A percentile compares a stretch with the other conserved stretches of the same genome.
Evolutionary conservation across 257 asterid genomes (phyloP).

Genomic region (Nicotiana undulata): DNA sequence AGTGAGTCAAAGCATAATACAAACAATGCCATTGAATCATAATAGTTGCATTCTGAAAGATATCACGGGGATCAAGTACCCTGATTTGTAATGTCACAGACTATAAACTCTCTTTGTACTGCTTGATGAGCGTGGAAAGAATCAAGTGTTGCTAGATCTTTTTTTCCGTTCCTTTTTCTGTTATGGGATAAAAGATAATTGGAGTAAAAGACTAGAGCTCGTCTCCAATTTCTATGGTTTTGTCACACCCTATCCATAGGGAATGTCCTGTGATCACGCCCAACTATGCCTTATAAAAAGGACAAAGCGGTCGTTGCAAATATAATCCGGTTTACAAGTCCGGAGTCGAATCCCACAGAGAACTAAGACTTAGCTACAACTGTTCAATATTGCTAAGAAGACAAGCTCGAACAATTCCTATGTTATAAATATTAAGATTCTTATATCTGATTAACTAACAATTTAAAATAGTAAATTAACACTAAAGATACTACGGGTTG

Average conservation of each 20-base stretch:
- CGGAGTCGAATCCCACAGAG: too few species aligned
- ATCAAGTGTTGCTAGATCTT: neutral
- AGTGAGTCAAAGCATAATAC: neutral
- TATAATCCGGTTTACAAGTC: too few species aligned
- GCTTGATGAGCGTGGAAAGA: neutral
- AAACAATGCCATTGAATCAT: neutral
- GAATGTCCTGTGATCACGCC: too few species aligned
- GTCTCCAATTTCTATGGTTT: neutral
- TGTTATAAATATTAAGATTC: too few species aligned
- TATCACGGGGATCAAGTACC: neutral
- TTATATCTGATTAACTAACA: too few species aligned
- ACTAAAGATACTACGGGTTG: too few species aligned
- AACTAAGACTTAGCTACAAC: too few species aligned
- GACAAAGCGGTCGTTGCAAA: too few species aligned
- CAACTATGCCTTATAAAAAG: too few species aligned
- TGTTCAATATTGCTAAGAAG: too few species aligned
- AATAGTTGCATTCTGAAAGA: neutral
- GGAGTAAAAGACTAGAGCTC: neutral
- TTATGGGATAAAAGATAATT: neutral
- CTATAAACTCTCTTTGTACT: neutral
- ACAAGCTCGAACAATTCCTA: too few species aligned
- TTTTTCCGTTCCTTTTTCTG: neutral
- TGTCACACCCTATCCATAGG: neutral
- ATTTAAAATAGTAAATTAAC: too few species aligned
- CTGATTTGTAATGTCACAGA: neutral